phyloP scores from a whole-genome alignment of 164 flowering plant species.

The Macadamia integrifolia region DNA sequence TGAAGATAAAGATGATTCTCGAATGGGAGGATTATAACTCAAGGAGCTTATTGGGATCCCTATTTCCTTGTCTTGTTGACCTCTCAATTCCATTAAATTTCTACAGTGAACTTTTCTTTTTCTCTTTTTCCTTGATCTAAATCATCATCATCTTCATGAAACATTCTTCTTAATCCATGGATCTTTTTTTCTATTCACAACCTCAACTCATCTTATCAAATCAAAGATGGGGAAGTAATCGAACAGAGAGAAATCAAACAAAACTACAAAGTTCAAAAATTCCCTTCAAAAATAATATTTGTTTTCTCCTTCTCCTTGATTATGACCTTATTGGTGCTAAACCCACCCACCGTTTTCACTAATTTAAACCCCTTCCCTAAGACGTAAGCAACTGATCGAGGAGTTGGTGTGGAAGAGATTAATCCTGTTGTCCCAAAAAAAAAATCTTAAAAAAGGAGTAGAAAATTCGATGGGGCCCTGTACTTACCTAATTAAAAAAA shows the following conservation, averaged over 20 bases:
- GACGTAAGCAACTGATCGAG: conserved; percentile 12
- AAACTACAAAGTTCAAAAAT: too few species aligned
- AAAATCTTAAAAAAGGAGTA: conserved; percentile 1
- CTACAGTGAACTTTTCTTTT: background rate
- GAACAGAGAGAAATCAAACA: conserved; percentile 15
- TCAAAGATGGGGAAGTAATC: conserved; percentile 8
- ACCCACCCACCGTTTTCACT: conserved; percentile 30
- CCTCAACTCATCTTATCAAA: background rate
- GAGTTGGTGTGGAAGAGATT: conserved; percentile 7
- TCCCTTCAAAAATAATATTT: background rate
- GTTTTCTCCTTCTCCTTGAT: conserved; percentile 9
- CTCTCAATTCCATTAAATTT: conserved; percentile 32
- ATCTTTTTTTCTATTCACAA: background rate
- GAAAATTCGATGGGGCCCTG: conserved; percentile 12
- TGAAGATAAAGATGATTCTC: conserved; percentile 7
- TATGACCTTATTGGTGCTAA: conserved; percentile 24
- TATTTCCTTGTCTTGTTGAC: conserved; percentile 22
- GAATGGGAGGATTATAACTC: conserved; percentile 17
- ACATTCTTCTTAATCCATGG: background rate
- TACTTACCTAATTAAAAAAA: background rate
- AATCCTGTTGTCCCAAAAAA: background rate
- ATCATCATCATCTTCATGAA: conserved; percentile 1
- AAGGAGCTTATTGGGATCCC: conserved; percentile 27
- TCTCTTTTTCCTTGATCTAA: background rate
- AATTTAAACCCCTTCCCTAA: conserved; percentile 17